Evolutionary conservation across 805 yeast genomes (phyloP).

Genomic region (Candida ponderosae): DNA sequence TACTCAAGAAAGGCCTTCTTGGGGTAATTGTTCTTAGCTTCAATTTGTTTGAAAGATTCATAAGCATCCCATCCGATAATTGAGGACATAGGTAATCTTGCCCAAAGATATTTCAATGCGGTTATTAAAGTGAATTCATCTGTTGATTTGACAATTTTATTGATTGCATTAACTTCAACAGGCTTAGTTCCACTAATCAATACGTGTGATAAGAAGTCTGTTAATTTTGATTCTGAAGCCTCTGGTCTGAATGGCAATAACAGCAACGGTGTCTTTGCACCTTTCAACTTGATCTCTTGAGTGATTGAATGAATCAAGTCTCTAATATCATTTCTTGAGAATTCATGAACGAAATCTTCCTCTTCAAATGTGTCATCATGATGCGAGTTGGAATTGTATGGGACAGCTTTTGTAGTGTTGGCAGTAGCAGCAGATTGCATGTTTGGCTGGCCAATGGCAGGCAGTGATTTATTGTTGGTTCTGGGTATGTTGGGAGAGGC

Average conservation of each 20-base stretch:
- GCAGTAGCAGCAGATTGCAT: too few relatives aligned
- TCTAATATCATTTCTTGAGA: conserved; percentile 59
- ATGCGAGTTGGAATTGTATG: too few relatives aligned
- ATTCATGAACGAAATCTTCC: conserved; percentile 29
- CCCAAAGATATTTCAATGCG: conserved; percentile 79
- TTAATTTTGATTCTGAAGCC: conserved; percentile 51
- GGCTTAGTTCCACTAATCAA: conserved; percentile 50
- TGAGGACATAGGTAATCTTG: conserved; percentile 71
- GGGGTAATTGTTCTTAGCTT: conserved; percentile 59
- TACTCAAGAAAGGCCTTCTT: conserved; percentile 67
- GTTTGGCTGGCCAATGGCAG: too few relatives aligned
- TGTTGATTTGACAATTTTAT: conserved; percentile 36
- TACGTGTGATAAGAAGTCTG: conserved; percentile 45
- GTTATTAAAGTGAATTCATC: conserved; percentile 69
- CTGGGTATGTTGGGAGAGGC: too few relatives aligned
- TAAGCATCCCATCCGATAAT: conserved; percentile 85
- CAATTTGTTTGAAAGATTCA: conserved; percentile 56
- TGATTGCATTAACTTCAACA: conserved; percentile 35
- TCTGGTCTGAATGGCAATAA: conserved; percentile 74
- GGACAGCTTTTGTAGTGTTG: not conserved
- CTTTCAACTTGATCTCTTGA: conserved; percentile 60
- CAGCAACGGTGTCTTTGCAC: conserved; percentile 64
- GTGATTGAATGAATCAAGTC: conserved; percentile 65
- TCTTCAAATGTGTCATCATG: conserved; percentile 2
- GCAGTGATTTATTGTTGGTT: too few relatives aligned